Evolutionary conservation across 495 filamentous ascomycete species (phyloP).

Genomic region (Aspergillus asperescens): DNA sequence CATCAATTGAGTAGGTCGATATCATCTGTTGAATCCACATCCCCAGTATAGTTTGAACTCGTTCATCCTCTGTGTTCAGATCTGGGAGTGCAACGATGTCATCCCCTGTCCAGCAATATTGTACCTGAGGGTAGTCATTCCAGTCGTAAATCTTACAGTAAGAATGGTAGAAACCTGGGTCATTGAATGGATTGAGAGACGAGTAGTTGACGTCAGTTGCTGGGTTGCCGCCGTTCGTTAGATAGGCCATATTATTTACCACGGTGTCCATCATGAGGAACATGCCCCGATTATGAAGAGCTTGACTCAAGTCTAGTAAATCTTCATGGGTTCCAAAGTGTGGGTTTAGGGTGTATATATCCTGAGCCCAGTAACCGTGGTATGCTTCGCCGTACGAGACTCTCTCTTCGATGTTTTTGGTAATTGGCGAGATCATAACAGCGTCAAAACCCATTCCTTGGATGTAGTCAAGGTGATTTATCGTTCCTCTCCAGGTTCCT

Average conservation of each 20-base stretch:
- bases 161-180: conserved; percentile 56
- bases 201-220: conserved; percentile 55
- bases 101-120: conserved; percentile 59
- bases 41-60: conserved; percentile 51
- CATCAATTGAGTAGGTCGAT: conserved; percentile 67
- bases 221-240: conserved; percentile 47
- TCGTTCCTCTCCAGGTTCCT: conserved; percentile 68
- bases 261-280: conserved; percentile 74
- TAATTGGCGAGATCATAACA: conserved; percentile 76
- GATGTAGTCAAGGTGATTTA: conserved; percentile 53
- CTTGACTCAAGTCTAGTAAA: conserved; percentile 54
- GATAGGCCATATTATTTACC: conserved; percentile 65
- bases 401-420: conserved; percentile 50
- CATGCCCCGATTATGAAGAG: conserved; percentile 59
- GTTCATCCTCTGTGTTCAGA: conserved; percentile 56
- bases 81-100: conserved; percentile 58
- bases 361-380: conserved; percentile 70
- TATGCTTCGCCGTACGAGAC: conserved; percentile 54
- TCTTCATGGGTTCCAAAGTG: conserved; percentile 63
- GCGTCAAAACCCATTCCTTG: conserved; percentile 77
- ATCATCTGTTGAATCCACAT: conserved; percentile 61
- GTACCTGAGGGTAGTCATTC: conserved; percentile 45
- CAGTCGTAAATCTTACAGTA: conserved; percentile 62
- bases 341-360: conserved; percentile 60
- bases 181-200: conserved; percentile 59